phyloP scores from a whole-genome alignment of 208 protist species.

The Wallacemonas sp. region DNA sequence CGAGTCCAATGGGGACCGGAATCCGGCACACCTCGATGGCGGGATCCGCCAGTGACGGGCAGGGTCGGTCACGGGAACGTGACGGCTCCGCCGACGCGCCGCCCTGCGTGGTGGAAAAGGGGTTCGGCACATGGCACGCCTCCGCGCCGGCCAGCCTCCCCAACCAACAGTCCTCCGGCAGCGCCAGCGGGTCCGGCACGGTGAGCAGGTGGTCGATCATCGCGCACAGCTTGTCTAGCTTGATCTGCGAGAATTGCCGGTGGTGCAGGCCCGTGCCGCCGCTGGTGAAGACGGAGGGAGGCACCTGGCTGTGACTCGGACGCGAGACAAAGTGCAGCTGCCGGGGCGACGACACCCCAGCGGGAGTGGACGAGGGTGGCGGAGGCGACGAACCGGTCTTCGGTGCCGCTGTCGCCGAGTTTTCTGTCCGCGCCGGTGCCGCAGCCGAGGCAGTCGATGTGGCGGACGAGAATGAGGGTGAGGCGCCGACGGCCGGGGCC shows the following conservation, averaged over 20 bases:
- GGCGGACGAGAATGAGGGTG: too few relatives aligned
- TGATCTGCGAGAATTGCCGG: constrained; percentile 30
- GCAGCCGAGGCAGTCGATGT: too few relatives aligned
- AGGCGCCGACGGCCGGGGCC: too few relatives aligned
- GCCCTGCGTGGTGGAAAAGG: neutral
- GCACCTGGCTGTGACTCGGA: neutral
- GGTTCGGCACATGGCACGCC: neutral
- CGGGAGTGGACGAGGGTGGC: neutral
- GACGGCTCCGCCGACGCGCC: too few relatives aligned
- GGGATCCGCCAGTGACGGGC: constrained; percentile 9
- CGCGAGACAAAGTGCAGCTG: neutral
- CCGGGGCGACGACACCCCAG: neutral
- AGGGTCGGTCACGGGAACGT: neutral
- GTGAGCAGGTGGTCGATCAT: constrained; percentile 45
- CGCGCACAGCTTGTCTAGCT: constrained; percentile 45
- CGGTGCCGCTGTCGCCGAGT: too few relatives aligned
- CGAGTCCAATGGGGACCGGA: constrained; percentile 47
- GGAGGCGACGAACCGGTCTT: too few relatives aligned
- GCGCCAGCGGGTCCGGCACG: constrained; percentile 42
- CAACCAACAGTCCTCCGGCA: constrained; percentile 27
- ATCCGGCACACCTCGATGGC: constrained; percentile 34
- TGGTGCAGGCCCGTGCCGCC: neutral
- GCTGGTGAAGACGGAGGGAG: constrained; percentile 1
- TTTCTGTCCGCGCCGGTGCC: too few relatives aligned
- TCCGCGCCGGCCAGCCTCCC: neutral